Base-by-base conservation (phyloP, 305 asterid genomes). In the Fraxinus paxiana region DNA sequence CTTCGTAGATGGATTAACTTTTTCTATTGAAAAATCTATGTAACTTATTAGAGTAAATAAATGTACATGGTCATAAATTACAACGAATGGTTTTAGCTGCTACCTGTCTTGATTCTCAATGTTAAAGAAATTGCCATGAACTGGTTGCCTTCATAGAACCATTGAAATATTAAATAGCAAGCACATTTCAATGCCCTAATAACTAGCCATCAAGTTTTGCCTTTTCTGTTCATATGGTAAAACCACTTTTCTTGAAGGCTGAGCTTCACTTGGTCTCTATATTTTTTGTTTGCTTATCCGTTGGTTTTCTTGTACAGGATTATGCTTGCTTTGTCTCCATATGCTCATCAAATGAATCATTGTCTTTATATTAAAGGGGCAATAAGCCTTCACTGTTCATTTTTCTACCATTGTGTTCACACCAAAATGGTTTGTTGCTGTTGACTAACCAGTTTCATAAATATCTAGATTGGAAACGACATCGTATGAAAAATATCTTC, bases 291-390 rank as follows among this genome's bases (percentile, higher is more conserved):
- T 37, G 18, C 26, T 51, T 81, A 1, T 22, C 46, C 28, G 2
- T 15, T 34, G 6, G 9, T 26, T 76, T 67, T 76, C 41, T 34
- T 77, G 82, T 88, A 86, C 90, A 94, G 98, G 98, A 76, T 83
- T 93, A 84, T 93, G 97, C 91, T 84, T 93, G 34, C 88, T 90
- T 80, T 95, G 98, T 85, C 86, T 93, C 75, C 91, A 90, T 83
- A 69, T 90, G 81, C 86, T 92, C 72, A 80, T 87, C 4, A 26
- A 26, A 26, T 26, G 30, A 26, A 26, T 1, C 30, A 26, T 26
- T 26, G 30, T 1, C 30, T 26, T 26, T 26, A 26, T 26, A 30
- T 30, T 2, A 30, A 30, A 2, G 31, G 2, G 31, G 31, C 31
- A 30, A 30, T 30, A 30, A 30, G 31, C 1, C 3, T 30, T 30